A percentile compares a stretch with the other conserved stretches of the same genome.
phyloP scores from a whole-genome alignment of 306 rosid genomes.

The Ochetophila trinervis region DNA sequence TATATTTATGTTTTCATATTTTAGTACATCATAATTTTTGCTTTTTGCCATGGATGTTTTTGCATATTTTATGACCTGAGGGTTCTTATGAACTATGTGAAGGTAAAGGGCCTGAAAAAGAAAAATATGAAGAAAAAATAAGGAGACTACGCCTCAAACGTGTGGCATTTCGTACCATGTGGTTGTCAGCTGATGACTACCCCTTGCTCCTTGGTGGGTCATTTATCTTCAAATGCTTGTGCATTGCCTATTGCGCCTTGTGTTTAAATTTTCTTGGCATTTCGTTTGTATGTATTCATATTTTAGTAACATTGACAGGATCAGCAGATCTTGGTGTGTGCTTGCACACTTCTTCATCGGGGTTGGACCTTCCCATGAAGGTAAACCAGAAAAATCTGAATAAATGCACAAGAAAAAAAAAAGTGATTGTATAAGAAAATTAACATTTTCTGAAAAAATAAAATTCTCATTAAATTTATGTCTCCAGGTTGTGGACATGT shows the following conservation, averaged over 20 bases:
- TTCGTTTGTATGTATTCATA: slow-evolving; percentile 9
- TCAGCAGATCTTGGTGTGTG: slow-evolving; percentile 95
- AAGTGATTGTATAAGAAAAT: background rate
- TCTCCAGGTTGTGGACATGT: slow-evolving; percentile 91
- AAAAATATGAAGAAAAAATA: slow-evolving; percentile 77
- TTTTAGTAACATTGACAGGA: slow-evolving; percentile 49
- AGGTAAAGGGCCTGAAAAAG: slow-evolving; percentile 96
- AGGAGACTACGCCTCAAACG: slow-evolving; percentile 75
- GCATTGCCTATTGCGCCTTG: slow-evolving; percentile 2
- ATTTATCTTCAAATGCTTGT: slow-evolving; percentile 2
- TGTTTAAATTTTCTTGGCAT: slow-evolving; percentile 6
- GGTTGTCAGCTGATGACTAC: slow-evolving; percentile 97
- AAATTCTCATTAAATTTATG: slow-evolving; percentile 1
- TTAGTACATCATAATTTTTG: slow-evolving; percentile 2
- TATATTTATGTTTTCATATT: background rate
- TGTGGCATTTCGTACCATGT: slow-evolving; percentile 93
- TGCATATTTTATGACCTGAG: background rate
- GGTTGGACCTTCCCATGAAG: slow-evolving; percentile 99
- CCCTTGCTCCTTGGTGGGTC: slow-evolving; percentile 76
- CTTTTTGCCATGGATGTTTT: slow-evolving; percentile 1
- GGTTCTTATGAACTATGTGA: slow-evolving; percentile 6
- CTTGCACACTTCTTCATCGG: slow-evolving; percentile 94
- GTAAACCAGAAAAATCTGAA: slow-evolving; percentile 32
- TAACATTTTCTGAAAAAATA: background rate
- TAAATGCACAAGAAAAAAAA: background rate